Base-by-base conservation (phyloP, 2,329 filamentous ascomycete species). In the Sporothrix variecibatus region DNA sequence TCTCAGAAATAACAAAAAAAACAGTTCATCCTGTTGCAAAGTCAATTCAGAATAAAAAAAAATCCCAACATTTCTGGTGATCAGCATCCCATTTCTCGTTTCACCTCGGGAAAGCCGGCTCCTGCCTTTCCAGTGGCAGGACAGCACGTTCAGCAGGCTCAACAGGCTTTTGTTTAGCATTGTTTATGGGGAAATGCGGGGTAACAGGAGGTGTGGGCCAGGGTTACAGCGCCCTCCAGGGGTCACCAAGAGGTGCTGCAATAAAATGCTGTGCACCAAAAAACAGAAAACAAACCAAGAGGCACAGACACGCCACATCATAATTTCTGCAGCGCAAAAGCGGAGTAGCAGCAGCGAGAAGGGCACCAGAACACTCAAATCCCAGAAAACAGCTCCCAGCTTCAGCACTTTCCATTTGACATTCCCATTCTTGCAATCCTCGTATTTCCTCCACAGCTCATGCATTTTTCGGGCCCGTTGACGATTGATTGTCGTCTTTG, bases 131-230 rank as follows among this genome's bases (percentile, higher is more conserved):
- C 40, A 46, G 15, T n/a, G n/a, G 12, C 1, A 43, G 40, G 6
- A 23, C 49, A 23, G 49, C 20, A 58, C 11, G 26, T 15, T 31
- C 53, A 58, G 17, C 53, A 31, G 26, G 3, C 12, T 58, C 12
- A 8, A 43, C 26, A 17, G 56, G 56, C 56, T 20, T 26, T 28
- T 34, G 56, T 31, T 60, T 17, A 34, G 23, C 53, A n/a, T n/a
- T 64, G 58, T 62, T 62, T 62, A 62, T 38, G 58, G 58, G 31
- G 58, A 64, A 64, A 64, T 64, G 58, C 58, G 58, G 58, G 58
- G 58, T 64, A 64, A 64, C 31, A 64, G 31, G 58, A 64, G 58
- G 58, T 40, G 58, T 64, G 20, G 58, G 31, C 28, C 58, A 64
- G 34, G 20, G 58, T 64, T 40, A 64, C 58, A 64, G 58, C 58